These are phyloP conservation scores for Vicia villosa DNA, from an alignment of 306 rosid species.

Conservation along the genomic window DNA sequence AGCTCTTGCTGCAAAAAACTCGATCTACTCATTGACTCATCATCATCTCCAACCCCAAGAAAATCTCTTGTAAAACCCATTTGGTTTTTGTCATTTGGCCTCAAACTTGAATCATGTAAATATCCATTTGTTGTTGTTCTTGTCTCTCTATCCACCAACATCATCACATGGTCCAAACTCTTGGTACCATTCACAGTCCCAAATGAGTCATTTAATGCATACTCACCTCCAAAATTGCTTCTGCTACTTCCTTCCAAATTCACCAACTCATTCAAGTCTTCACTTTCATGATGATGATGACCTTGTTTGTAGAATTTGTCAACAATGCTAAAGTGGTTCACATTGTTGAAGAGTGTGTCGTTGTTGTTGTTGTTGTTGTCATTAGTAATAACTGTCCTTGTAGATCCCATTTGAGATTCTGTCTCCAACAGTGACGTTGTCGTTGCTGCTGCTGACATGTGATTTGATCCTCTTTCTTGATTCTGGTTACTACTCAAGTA, in stretches of 20 bases:
- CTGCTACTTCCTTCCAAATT: constrained; percentile 33
- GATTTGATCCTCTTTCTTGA: constrained; percentile 20
- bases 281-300: neutral
- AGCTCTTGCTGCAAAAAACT: constrained; percentile 60
- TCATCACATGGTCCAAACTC: constrained; percentile 29
- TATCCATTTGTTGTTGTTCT: neutral
- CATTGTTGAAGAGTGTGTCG: neutral
- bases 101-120: neutral
- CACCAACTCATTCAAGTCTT: constrained; percentile 41
- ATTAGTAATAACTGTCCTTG: constrained; percentile 34
- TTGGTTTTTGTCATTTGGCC: constrained; percentile 34
- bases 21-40: constrained; percentile 28
- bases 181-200: constrained; percentile 14
- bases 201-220: constrained; percentile 36
- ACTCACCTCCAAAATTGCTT: constrained; percentile 26
- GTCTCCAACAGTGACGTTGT: constrained; percentile 64
- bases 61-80: constrained; percentile 77
- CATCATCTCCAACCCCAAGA: constrained; percentile 71
- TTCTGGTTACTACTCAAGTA: constrained; percentile 42
- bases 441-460: constrained; percentile 53
- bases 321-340: constrained; percentile 1
- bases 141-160: constrained; percentile 28
- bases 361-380: neutral
- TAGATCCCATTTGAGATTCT: constrained; percentile 68
- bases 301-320: constrained; percentile 31